Base-by-base conservation (phyloP, 176 grass and related monocot genomes). In the Eleusine coracana region DNA sequence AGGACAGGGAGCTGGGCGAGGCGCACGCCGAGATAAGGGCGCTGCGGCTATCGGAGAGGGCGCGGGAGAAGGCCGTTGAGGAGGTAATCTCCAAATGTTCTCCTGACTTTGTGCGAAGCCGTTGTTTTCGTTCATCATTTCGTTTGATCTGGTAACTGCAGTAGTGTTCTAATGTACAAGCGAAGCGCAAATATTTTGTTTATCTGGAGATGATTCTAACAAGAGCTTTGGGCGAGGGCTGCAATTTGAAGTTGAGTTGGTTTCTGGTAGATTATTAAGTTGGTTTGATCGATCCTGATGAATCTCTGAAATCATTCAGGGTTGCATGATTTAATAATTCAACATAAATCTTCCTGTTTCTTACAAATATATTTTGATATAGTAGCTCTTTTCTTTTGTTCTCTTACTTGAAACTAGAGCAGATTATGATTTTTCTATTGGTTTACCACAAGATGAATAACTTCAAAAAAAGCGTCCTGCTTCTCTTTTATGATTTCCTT, bases 1-100 rank as follows among this genome's bases (percentile, higher is more conserved):
- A 96, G 86, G 91, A 98, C 56, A 92, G 93, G 87, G 96, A 98
- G 79, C 82, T 98, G 38, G 87, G 89, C 36, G 93, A 96, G 78
- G 87, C 93, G 7, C 91, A 93, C 73, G 89, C 89, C 70, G 96
- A 98, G 91, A 98, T 96, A 50, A 93, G 87, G 69, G 92, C 92
- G 51, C 87, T 98, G 74, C 88, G 81, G 82, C 74, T 98, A 52
- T 98, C 96, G 39, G 96, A 98, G 74, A 90, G 96, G 60, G 93
- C 96, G 18, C 85, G 91, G 62, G 93, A 98, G 87, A 98, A 96
- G 66, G 96, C 96, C 13, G 85, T 93, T 66, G 93, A 98, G 78
- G 96, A 98, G 91, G 96, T 98, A 88, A 87, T 37, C 17, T 12
- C 65, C 42, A 17, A 61, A 17, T 34, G 10, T 60, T 79, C 71